Percentiles rank a stretch among this genome's conserved stretches.
Evolutionary conservation across 345 rosid species (phyloP).

Genomic region (Citropsis articulata): DNA sequence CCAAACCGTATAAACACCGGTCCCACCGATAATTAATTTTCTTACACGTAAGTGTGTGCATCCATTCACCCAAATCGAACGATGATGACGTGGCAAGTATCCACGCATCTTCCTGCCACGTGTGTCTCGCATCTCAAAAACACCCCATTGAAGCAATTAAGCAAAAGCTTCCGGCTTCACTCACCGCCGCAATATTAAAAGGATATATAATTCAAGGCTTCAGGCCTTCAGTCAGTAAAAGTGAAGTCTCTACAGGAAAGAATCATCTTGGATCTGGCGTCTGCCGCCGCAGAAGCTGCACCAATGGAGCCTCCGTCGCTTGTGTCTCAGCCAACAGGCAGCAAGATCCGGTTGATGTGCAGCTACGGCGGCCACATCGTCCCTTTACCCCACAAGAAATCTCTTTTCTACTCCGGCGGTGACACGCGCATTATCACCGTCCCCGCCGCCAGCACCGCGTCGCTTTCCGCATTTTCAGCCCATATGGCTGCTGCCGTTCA

Average conservation of each 20-base stretch:
- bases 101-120: neutral
- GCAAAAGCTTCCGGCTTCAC: too few relatives aligned
- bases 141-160: neutral
- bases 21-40: neutral
- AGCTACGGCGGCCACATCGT: conserved; percentile 72
- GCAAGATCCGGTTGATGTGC: conserved; percentile 74
- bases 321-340: neutral
- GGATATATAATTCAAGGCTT: too few relatives aligned
- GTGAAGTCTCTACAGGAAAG: too few relatives aligned
- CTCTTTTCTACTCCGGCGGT: conserved; percentile 45
- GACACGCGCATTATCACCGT: conserved; percentile 51
- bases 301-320: conserved; percentile 8
- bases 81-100: neutral
- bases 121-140: neutral
- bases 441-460: conserved; percentile 22
- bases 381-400: conserved; percentile 47
- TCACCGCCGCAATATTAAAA: too few relatives aligned
- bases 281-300: neutral
- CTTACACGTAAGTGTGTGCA: neutral
- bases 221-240: too few relatives aligned
- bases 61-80: neutral
- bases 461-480: conserved; percentile 32
- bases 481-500: conserved; percentile 38
- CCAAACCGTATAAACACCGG: neutral
- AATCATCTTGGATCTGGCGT: too few relatives aligned